These are phyloP conservation scores for Tulasnella sp. DNA, from an alignment of 768 basidiomycete species.

Conservation along the genomic window DNA sequence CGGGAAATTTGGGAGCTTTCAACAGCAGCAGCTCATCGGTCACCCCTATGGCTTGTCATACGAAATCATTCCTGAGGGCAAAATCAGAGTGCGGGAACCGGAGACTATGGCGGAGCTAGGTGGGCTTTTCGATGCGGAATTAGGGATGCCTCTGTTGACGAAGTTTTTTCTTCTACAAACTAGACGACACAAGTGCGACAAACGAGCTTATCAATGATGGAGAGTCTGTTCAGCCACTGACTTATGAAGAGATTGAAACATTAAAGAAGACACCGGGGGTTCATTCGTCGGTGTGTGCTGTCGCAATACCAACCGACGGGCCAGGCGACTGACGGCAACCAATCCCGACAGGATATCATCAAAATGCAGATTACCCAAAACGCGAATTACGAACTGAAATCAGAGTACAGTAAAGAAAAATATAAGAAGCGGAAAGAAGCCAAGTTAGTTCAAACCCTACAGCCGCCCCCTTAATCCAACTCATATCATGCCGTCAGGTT, in stretches of 20 bases:
- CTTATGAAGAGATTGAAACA: conserved; percentile 71
- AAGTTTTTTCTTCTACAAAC: conserved; percentile 20
- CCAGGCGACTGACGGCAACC: conserved; percentile 5
- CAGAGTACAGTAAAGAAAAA: conserved; percentile 98
- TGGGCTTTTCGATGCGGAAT: conserved; percentile 32
- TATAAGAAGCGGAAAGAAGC: conserved; percentile 95
- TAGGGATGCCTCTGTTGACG: neutral
- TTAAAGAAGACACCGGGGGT: conserved; percentile 69
- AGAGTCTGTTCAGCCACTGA: conserved; percentile 73
- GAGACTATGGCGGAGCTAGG: conserved; percentile 71
- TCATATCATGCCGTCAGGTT: conserved; percentile 45
- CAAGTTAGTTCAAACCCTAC: conserved; percentile 52
- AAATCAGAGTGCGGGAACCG: conserved; percentile 53
- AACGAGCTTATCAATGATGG: conserved; percentile 85
- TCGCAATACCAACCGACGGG: neutral
- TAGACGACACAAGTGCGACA: conserved; percentile 95
- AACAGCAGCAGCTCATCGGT: conserved; percentile 65
- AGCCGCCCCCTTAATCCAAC: neutral
- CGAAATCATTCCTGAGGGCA: conserved; percentile 64
- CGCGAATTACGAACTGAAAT: conserved; percentile 86
- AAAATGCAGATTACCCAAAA: conserved; percentile 89
- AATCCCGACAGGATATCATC: conserved; percentile 71
- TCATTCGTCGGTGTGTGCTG: conserved; percentile 55
- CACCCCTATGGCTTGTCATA: conserved; percentile 84
- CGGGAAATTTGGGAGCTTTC: conserved; percentile 82